Evolutionary conservation across 2,329 filamentous ascomycete genomes (phyloP), one percentile per base, ranked within the genome.

Genomic region (Xylariaceae sp.): DNA sequence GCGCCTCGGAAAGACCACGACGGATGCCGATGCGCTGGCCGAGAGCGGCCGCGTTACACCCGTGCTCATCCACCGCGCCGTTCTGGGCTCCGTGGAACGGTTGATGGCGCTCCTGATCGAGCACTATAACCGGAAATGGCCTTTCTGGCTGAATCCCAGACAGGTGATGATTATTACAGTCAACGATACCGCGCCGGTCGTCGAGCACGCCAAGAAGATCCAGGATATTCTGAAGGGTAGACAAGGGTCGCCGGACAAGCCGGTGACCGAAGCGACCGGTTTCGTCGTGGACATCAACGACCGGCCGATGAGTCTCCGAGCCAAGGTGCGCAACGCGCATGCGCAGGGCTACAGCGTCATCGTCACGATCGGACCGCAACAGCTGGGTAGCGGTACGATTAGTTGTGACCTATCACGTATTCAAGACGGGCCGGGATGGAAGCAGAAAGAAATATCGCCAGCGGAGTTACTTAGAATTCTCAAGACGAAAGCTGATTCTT

Each of bases 31-130:
- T 2, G 69, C 80, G 39, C 72, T 83, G 7, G 76, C 76, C 0
- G 72, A 77, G n/a, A 80, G 79, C 11, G 88, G 86, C 15, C 77
- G 79, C 1, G 87, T 88, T 3, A 80, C 77, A 1, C 91, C 92
- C 0, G 90, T 96, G 44, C 82, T 96, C 70, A 87, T 96, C 55
- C 91, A 96, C 71, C 85, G 91, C 53, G 91, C 92, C 11, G 88
- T 96, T 42, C 81, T 95, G 55, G 91, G 91, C 13, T 94, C 89
- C 0, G 82, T 95, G 4, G 91, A 96, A 74, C 83, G 92, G 51
- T 85, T 96, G 62, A 87, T 96, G 81, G 91, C 91, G 2, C 78
- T 96, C 11, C 75, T 96, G 47, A 92, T 94, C 57, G 92, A 96
- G 73, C 88, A 90, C 65, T 90, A 92, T 67, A 81, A 87, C 58